phyloP scores from a whole-genome alignment of 306 rosid genomes.

The Astragalus glycyphyllos region DNA sequence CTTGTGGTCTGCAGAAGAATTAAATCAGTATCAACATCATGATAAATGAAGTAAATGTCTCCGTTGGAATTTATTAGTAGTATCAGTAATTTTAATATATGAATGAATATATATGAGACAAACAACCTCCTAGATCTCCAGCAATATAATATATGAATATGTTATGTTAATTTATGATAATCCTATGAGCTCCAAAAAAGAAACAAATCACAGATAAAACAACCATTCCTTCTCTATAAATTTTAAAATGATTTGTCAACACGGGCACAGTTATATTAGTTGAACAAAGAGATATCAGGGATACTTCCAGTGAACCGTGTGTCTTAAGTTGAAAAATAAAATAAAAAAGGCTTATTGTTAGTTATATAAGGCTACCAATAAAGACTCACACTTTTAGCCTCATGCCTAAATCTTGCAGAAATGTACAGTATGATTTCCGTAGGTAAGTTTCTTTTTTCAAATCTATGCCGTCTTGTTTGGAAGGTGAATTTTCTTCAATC shows the following conservation, averaged over 20 bases:
- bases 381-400: constrained; percentile 93
- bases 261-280: background rate
- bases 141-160: constrained; percentile 27
- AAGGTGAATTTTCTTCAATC: constrained; percentile 91
- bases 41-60: constrained; percentile 21
- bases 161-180: constrained; percentile 17
- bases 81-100: background rate
- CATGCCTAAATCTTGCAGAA: constrained; percentile 95
- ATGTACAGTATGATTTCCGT: constrained; percentile 94
- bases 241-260: constrained; percentile 11
- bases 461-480: constrained; percentile 86
- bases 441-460: constrained; percentile 90
- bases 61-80: background rate
- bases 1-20: constrained; percentile 87
- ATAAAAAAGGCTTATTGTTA: constrained; percentile 4
- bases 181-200: constrained; percentile 12
- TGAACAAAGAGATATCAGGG: constrained; percentile 24
- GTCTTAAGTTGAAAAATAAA: constrained; percentile 13
- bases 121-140: background rate
- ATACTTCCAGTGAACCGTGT: background rate
- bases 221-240: constrained; percentile 7
- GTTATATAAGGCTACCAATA: constrained; percentile 18
- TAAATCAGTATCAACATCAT: constrained; percentile 24
- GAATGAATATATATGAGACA: background rate
- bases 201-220: constrained; percentile 29